Evolutionary conservation across 345 rosid genomes (phyloP), one percentile per base, ranked within the genome.

Genomic region (Boechera stricta): DNA sequence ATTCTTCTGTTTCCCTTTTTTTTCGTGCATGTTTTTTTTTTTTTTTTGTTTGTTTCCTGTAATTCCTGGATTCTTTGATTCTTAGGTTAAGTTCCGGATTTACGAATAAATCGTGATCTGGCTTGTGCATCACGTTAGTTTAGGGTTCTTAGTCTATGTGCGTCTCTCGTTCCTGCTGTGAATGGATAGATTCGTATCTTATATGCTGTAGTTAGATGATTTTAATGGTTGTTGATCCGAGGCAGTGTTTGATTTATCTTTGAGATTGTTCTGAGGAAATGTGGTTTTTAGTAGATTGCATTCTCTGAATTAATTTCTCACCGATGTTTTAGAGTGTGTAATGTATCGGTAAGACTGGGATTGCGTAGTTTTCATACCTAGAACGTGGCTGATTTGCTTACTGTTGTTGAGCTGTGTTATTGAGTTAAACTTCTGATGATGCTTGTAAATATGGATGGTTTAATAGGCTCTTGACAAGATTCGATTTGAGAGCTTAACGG

Each of bases 391-490:
- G 10, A 28, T 66, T 9, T n/a, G 7, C 2, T 64, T 11, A 8
- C 6, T 35, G 38, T 2, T 33, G 12, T 7, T 44, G 1, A 1
- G 5, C 21, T 31, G 3, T 16, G 9, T 11, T 18, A 4, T 1
- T 26, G 18, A 26, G 31, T 4, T 9, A 10, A 2, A 10, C 3
- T 9, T 24, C 16, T 72, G 52, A 60, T 26, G 6, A 2, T 51
- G 35, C 2, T 63, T 39, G 7, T 21, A 1, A 5, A 57, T 13
- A 32, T 31, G 7, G 24, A 1, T 21, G 24, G 24, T 21, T 21
- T 21, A 1, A 21, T 55, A 92, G 98, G 96, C 98, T 24, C 66
- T 92, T 84, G 98, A 92, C 55, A 92, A 92, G 72, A 90, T 92
- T 3, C 79, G 98, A 51, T 92, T 84, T 6, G 98, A 87, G 86